Evolutionary conservation across 1,284 basidiomycete genomes (phyloP).

Genomic region (Cutaneotrichosporon curvatum): DNA sequence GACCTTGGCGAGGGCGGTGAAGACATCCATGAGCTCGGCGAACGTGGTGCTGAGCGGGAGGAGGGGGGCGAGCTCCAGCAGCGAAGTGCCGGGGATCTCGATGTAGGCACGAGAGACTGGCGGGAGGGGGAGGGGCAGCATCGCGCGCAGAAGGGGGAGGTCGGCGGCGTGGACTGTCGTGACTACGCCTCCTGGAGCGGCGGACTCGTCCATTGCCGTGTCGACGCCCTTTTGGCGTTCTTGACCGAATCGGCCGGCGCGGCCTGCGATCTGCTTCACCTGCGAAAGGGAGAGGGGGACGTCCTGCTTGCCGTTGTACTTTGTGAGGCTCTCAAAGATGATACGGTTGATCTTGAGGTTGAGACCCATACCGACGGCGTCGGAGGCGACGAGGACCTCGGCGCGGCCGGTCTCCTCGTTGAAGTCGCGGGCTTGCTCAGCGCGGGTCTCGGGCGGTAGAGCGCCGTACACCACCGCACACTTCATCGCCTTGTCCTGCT

Average conservation of each 20-base stretch:
- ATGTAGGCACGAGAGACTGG: slow-evolving; percentile 49
- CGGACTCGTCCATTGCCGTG: slow-evolving; percentile 26
- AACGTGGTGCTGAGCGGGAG: slow-evolving; percentile 43
- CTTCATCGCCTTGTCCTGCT: slow-evolving; percentile 60
- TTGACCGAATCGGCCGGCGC: slow-evolving; percentile 85
- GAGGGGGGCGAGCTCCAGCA: slow-evolving; percentile 44
- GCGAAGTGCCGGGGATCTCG: slow-evolving; percentile 35
- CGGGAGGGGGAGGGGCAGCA: slow-evolving; percentile 48
- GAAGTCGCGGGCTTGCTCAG: slow-evolving; percentile 81
- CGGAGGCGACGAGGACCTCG: slow-evolving; percentile 82
- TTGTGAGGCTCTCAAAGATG: slow-evolving; percentile 70
- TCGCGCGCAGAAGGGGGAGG: slow-evolving; percentile 55
- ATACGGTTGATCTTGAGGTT: slow-evolving; percentile 90
- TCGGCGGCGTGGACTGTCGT: slow-evolving; percentile 66
- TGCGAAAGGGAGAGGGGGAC: slow-evolving; percentile 64
- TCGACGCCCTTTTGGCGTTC: slow-evolving; percentile 37
- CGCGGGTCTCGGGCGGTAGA: slow-evolving; percentile 79
- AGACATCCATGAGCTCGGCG: slow-evolving; percentile 30
- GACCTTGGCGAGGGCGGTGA: slow-evolving; percentile 48
- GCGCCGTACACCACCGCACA: slow-evolving; percentile 87
- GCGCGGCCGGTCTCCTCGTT: slow-evolving; percentile 69
- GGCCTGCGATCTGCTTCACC: slow-evolving; percentile 92
- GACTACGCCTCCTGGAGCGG: slow-evolving; percentile 56
- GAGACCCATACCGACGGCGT: slow-evolving; percentile 94
- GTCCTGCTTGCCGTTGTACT: slow-evolving; percentile 60